phyloP scores from a whole-genome alignment of 352 stramenopile genomes.

The Globisporangium alternatum region DNA sequence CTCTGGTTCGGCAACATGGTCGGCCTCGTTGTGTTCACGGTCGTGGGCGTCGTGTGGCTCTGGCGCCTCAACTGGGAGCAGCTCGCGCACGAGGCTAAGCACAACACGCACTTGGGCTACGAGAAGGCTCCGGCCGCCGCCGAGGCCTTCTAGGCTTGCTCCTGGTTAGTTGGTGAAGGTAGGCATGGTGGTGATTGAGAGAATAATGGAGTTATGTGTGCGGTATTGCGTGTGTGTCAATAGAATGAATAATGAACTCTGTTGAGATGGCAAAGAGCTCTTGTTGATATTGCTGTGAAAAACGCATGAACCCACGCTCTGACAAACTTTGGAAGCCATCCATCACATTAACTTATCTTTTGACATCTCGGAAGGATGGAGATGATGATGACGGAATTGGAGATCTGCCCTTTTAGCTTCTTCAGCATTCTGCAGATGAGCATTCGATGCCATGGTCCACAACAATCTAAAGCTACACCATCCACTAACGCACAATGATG shows the following conservation, averaged over 20 bases:
- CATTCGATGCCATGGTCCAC: no score
- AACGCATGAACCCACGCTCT: no score
- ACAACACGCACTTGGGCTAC: slow-evolving; percentile 20
- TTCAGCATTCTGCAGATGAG: no score
- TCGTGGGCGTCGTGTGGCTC: slow-evolving; percentile 28
- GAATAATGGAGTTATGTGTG: not conserved
- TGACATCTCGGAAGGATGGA: no score
- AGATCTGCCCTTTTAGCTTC: no score
- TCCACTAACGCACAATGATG: no score
- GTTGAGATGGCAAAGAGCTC: not conserved
- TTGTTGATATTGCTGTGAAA: not conserved
- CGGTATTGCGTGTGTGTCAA: not conserved
- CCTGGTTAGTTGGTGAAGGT: not conserved
- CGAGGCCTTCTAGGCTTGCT: not conserved
- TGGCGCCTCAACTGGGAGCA: slow-evolving; percentile 11
- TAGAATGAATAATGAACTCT: not conserved
- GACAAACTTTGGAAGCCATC: no score
- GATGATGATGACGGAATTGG: no score
- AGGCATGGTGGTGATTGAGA: not conserved
- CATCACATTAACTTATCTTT: no score
- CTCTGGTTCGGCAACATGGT: slow-evolving; percentile 58
- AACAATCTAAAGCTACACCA: no score
- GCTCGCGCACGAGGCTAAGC: slow-evolving; percentile 13
- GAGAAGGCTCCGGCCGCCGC: not conserved
- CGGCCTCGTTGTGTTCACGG: slow-evolving; percentile 34